Evolutionary conservation across 2,329 filamentous ascomycete species (phyloP).

Genomic region (Volutella citrinella): DNA sequence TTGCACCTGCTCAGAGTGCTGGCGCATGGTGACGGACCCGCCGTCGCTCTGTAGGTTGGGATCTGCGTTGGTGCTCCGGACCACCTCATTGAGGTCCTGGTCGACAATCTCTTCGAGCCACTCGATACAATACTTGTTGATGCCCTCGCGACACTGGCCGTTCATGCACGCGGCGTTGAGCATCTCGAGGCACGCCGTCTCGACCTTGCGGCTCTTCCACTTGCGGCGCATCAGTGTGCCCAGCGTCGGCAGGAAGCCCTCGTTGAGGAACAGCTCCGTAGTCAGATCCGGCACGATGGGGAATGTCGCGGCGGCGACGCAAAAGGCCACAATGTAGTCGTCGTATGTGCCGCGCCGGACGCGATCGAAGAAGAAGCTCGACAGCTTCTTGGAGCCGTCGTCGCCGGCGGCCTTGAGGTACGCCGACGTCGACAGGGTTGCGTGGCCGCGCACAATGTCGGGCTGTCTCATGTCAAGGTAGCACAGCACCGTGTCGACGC

Average conservation of each 20-base stretch:
- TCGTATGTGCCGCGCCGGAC: slow-evolving; percentile 76
- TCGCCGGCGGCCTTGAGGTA: slow-evolving; percentile 76
- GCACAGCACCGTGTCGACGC: slow-evolving; percentile 80
- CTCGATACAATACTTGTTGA: slow-evolving; percentile 77
- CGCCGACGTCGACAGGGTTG: slow-evolving; percentile 76
- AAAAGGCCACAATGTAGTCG: slow-evolving; percentile 88
- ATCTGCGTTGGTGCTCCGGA: slow-evolving; percentile 48
- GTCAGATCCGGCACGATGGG: slow-evolving; percentile 77
- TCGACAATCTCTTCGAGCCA: slow-evolving; percentile 86
- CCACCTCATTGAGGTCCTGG: slow-evolving; percentile 60
- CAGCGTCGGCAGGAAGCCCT: slow-evolving; percentile 78
- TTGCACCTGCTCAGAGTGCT: slow-evolving; percentile 60
- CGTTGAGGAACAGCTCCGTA: slow-evolving; percentile 77
- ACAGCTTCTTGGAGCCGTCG: slow-evolving; percentile 66
- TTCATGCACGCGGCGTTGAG: slow-evolving; percentile 91
- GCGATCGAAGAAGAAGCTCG: slow-evolving; percentile 70
- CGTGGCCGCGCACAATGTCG: slow-evolving; percentile 72
- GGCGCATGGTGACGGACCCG: slow-evolving; percentile 57
- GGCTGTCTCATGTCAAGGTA: slow-evolving; percentile 83
- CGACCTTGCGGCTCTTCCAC: slow-evolving; percentile 81
- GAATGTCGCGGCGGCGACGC: slow-evolving; percentile 84
- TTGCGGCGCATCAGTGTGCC: slow-evolving; percentile 74
- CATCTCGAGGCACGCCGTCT: slow-evolving; percentile 83
- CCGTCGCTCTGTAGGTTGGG: slow-evolving; percentile 57
- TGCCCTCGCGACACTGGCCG: slow-evolving; percentile 73